phyloP scores from a whole-genome alignment of 2,329 filamentous ascomycete genomes.

The Coniochaeta hoffmannii region DNA sequence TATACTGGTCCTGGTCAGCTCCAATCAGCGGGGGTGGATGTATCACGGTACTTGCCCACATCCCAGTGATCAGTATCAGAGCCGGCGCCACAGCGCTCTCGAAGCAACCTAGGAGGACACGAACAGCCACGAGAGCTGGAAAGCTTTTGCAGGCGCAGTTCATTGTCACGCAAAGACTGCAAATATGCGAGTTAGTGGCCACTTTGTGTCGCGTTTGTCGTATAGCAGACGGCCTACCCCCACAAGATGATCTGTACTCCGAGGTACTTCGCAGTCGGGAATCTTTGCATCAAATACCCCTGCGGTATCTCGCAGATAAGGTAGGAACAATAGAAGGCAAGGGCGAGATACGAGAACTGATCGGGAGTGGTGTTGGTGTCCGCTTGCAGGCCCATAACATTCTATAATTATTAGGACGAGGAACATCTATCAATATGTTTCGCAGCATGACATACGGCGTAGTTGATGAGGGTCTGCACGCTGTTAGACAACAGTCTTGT shows the following conservation, averaged over 20 bases:
- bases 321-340: conserved; percentile 10
- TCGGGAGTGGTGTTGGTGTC: not conserved
- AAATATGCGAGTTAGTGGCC: conserved; percentile 20
- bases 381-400: conserved; percentile 2
- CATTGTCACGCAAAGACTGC: conserved; percentile 38
- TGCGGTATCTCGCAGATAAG: conserved; percentile 18
- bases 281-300: conserved; percentile 42
- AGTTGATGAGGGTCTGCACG: conserved; percentile 1
- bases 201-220: not conserved
- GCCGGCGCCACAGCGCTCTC: conserved; percentile 46
- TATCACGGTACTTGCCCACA: conserved; percentile 18
- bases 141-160: conserved; percentile 32
- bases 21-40: not conserved
- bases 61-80: conserved; percentile 46
- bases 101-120: conserved; percentile 44
- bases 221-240: conserved; percentile 20
- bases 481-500: not conserved
- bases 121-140: conserved; percentile 30
- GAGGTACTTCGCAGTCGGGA: conserved; percentile 46
- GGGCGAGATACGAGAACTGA: conserved; percentile 30
- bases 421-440: not conserved
- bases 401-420: not conserved
- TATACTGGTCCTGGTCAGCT: conserved; percentile 24
- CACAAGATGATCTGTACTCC: conserved; percentile 35
- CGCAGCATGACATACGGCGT: not conserved